Percentiles rank a stretch among this genome's conserved stretches.
Evolutionary conservation across 2,329 filamentous ascomycete species (phyloP).

Genomic region (Aschersonia sp.): DNA sequence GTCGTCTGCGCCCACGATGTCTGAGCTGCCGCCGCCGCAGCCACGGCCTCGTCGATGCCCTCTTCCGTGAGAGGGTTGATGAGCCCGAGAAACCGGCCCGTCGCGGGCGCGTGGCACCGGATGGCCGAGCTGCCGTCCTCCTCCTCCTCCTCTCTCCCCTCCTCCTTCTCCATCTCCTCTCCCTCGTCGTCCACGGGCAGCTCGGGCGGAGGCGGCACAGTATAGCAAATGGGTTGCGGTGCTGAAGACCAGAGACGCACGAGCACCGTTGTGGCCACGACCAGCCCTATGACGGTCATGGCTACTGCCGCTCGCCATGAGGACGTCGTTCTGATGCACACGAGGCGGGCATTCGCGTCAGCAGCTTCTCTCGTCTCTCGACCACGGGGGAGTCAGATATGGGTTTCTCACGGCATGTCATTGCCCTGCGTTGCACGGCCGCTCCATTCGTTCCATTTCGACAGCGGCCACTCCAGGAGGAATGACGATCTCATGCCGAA

Average conservation of each 20-base stretch:
- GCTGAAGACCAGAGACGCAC: neutral
- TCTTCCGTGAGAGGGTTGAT: conserved; percentile 64
- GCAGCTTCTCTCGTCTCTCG: too few relatives aligned
- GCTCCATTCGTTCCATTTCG: neutral
- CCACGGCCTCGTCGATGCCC: conserved; percentile 67
- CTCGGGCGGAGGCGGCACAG: conserved; percentile 34
- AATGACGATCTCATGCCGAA: neutral
- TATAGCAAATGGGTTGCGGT: conserved; percentile 8
- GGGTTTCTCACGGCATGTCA: neutral
- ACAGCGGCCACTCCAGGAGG: neutral
- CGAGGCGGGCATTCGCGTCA: neutral
- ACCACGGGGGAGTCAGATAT: too few relatives aligned
- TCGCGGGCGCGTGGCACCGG: conserved; percentile 82
- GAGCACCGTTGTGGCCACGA: conserved; percentile 1
- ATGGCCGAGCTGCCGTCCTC: conserved; percentile 47
- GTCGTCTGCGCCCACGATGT: conserved; percentile 61
- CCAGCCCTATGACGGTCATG: conserved; percentile 13
- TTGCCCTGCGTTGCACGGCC: neutral
- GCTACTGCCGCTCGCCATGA: conserved; percentile 8
- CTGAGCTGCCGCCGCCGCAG: conserved; percentile 62
- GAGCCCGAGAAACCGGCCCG: conserved; percentile 66
- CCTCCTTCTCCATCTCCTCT: neutral
- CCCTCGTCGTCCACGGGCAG: neutral
- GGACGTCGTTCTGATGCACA: neutral
- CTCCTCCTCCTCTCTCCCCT: too few relatives aligned